phyloP scores from a whole-genome alignment of 192 early-diverging fungal genomes.

The Kappamyces sp. region DNA sequence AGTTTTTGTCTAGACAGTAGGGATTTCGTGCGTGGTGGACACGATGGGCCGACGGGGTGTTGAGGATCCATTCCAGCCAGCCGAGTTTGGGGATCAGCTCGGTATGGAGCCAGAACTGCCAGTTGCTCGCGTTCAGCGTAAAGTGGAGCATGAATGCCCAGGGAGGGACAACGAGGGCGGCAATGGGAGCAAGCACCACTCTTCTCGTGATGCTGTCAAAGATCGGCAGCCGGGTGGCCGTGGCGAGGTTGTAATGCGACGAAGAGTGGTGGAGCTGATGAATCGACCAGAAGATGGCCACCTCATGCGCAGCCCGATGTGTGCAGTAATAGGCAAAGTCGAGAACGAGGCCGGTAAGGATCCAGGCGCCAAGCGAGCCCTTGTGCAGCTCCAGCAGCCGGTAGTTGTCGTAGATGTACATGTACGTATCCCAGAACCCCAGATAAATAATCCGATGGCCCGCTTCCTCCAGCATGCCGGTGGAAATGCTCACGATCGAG shows the following conservation, averaged over 20 bases:
- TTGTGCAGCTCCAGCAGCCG: slow-evolving; percentile 30
- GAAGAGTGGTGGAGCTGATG: slow-evolving; percentile 41
- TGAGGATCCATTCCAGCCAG: slow-evolving; percentile 49
- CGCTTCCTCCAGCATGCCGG: no score
- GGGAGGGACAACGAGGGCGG: slow-evolving; percentile 43
- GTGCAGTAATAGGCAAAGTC: slow-evolving; percentile 40
- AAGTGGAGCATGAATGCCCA: no score
- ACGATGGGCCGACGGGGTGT: slow-evolving; percentile 52
- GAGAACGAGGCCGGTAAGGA: slow-evolving; percentile 39
- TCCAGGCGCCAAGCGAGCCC: slow-evolving; percentile 37
- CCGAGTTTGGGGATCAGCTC: slow-evolving; percentile 46
- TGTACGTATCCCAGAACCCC: slow-evolving; percentile 18
- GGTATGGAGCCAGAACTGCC: slow-evolving; percentile 36
- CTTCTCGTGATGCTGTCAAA: slow-evolving; percentile 42
- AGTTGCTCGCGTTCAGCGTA: no score
- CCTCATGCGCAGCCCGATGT: slow-evolving; percentile 52
- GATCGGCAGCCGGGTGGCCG: slow-evolving; percentile 44
- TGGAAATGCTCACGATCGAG: no score
- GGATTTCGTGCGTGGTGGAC: slow-evolving; percentile 55
- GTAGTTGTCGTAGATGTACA: slow-evolving; percentile 46
- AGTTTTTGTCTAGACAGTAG: slow-evolving; percentile 59
- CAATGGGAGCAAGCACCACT: slow-evolving; percentile 44
- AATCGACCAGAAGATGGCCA: slow-evolving; percentile 50
- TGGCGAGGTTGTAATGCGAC: slow-evolving; percentile 50
- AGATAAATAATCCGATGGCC: no score